Evolutionary conservation across 1,139 yeast species (phyloP).

Genomic region (Suhomyces ambrosiae): DNA sequence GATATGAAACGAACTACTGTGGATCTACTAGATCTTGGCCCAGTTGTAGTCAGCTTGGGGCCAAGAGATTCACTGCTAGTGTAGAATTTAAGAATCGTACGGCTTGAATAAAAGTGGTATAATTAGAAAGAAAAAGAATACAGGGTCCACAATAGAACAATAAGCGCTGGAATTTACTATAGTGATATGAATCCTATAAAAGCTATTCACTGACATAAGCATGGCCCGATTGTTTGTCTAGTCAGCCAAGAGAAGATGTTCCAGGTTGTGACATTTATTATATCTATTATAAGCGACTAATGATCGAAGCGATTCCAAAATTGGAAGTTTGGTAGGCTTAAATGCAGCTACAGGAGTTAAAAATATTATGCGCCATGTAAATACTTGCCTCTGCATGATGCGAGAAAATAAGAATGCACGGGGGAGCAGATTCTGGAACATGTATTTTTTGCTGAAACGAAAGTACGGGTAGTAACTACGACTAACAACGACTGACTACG

Average conservation of each 20-base stretch:
- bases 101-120: no score
- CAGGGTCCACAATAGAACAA: no score
- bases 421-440: slow-evolving; percentile 12
- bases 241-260: background rate
- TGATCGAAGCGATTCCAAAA: background rate
- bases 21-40: background rate
- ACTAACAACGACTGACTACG: no score
- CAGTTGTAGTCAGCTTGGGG: no score
- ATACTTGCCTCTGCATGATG: background rate
- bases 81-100: no score
- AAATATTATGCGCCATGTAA: background rate
- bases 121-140: no score
- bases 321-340: background rate
- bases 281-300: background rate
- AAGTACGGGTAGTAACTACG: no score
- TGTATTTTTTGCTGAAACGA: slow-evolving; percentile 1
- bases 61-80: background rate
- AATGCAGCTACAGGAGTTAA: background rate
- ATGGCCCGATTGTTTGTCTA: background rate
- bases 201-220: background rate
- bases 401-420: slow-evolving; percentile 1
- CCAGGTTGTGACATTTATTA: background rate
- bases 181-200: background rate
- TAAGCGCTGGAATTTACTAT: no score
- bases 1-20: background rate